Evolutionary conservation across 1,284 basidiomycete species (phyloP), one percentile per base, ranked within the genome.

Genomic region (Ceratobasidium sp.): DNA sequence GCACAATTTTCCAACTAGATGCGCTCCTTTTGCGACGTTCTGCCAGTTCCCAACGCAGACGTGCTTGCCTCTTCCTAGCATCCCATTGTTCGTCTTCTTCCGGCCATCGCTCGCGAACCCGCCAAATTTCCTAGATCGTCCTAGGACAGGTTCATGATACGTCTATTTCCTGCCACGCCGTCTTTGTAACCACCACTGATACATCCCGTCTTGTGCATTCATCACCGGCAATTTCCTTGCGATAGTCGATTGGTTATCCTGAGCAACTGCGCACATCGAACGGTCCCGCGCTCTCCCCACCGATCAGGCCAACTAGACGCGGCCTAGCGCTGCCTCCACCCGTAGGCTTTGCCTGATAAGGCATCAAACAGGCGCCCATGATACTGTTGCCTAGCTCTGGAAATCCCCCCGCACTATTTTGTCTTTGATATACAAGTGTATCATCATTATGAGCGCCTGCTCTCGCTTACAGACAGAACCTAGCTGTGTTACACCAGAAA

Each of bases 351-450:
- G 39, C 58, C 65, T 34, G 16, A 41, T 45, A 12, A 34, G 43
- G 41, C 16, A 70, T 58, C 30, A 46, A 70, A 46, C 36, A 57
- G 28, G 53, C 65, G 65, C 65, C 32, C 65, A 58, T 70, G n/a
- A n/a, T n/a, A n/a, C n/a, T n/a, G 32, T 55, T 30, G 52, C 30
- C 52, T 18, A 55, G 30, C 28, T 32, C 52, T 10, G 52, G 2
- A 2, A 10, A 30, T 28, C n/a, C 52, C 10, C 30, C 30, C 50
- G 26, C 18, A 30, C 26, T 30, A 14, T 16, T 26, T 23, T 53
- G 30, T 55, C 52, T 55, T 30, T 34, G 30, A 55, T 16, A 55
- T 18, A 28, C 2, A n/a, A n/a, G n/a, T n/a, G n/a, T n/a, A 3
- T 28, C 4, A 53, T 53, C 26, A 5, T 2, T n/a, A 55, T 34